Evolutionary conservation across 768 basidiomycete species (phyloP).

Genomic region (Phaeotremella fagi): DNA sequence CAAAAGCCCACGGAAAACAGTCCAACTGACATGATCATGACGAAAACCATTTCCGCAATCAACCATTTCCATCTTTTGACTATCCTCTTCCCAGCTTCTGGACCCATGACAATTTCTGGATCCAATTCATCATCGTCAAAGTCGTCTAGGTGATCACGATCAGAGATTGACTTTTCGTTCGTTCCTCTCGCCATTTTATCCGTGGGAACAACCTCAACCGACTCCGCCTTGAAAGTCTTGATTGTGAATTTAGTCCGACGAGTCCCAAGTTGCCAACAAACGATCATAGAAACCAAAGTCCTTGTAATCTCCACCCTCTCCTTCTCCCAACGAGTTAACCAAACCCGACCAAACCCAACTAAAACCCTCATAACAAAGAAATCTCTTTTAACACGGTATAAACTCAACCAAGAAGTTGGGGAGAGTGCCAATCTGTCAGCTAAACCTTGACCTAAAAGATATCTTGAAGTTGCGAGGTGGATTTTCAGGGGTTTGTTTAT

Average conservation of each 20-base stretch:
- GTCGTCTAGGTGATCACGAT: slow-evolving; percentile 16
- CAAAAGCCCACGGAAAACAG: not conserved
- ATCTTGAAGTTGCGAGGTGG: slow-evolving; percentile 33
- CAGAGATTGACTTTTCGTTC: slow-evolving; percentile 5
- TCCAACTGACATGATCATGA: slow-evolving; percentile 2
- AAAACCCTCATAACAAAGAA: slow-evolving; percentile 13
- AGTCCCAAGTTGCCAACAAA: slow-evolving; percentile 42
- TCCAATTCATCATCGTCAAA: slow-evolving; percentile 30
- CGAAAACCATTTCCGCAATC: slow-evolving; percentile 30
- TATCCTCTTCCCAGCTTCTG: slow-evolving; percentile 22
- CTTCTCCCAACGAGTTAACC: slow-evolving; percentile 33
- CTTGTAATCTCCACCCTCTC: slow-evolving; percentile 25
- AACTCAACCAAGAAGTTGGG: slow-evolving; percentile 5
- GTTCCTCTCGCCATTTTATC: too few species aligned
- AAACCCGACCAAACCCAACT: slow-evolving; percentile 26
- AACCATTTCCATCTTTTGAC: slow-evolving; percentile 28
- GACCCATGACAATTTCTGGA: slow-evolving; percentile 28
- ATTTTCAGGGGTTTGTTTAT: slow-evolving; percentile 12
- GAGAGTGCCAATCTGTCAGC: slow-evolving; percentile 41
- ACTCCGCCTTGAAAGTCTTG: slow-evolving; percentile 17
- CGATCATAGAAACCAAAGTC: slow-evolving; percentile 32
- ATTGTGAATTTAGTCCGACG: slow-evolving; percentile 36
- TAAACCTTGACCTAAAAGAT: slow-evolving; percentile 31
- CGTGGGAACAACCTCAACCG: not conserved
- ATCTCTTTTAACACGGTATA: not conserved